Conservation (phyloP, 2,329 filamentous ascomycete genomes). For the Epicoccum nigrum region DNA sequence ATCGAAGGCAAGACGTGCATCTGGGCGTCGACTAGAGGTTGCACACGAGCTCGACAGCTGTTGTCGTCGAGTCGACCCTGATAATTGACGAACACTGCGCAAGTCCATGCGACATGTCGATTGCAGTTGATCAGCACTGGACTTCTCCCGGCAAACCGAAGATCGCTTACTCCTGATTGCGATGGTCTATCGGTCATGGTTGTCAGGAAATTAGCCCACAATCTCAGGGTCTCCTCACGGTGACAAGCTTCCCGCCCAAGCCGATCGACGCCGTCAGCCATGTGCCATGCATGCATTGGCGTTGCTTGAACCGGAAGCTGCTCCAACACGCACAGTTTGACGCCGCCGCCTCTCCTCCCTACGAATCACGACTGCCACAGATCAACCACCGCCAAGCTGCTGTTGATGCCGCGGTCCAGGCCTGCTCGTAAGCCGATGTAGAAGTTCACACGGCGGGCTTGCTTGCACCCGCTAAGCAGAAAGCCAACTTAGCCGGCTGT, state of each 20-base stretch:
- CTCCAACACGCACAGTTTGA: neutral
- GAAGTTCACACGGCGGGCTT: conserved; percentile 11
- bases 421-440: conserved; percentile 1
- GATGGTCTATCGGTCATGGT: neutral
- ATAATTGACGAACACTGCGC: no score
- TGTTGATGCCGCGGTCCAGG: conserved; percentile 11
- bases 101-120: no score
- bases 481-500: conserved; percentile 13
- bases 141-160: no score
- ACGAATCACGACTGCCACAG: neutral
- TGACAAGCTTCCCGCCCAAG: conserved; percentile 31
- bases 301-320: conserved; percentile 24
- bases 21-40: no score
- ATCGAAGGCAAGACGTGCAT: no score
- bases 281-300: conserved; percentile 32
- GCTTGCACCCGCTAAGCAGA: conserved; percentile 8
- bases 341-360: neutral
- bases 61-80: no score
- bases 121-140: no score
- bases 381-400: neutral
- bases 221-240: conserved; percentile 25
- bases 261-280: conserved; percentile 15
- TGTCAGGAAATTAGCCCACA: conserved; percentile 8
- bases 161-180: no score
- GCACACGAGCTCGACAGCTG: no score